Percentiles rank a stretch among this genome's conserved stretches.
These are phyloP conservation scores for Arabidopsis hybrid DNA, from an alignment of 441 rosid genomes.

Conservation along the genomic window DNA sequence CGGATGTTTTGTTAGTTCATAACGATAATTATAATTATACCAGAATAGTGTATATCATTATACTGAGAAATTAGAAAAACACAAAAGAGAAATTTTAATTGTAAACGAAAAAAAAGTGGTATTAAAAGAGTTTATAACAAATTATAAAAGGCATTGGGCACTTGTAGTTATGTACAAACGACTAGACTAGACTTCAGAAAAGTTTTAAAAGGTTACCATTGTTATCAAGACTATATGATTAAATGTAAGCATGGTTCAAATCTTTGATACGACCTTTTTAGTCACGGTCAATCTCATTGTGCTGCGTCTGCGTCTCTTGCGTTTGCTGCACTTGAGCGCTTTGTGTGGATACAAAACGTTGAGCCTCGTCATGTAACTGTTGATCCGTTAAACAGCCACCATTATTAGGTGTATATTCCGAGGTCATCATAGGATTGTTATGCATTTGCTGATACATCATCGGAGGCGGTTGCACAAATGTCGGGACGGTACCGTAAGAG, in stretches of 20 bases:
- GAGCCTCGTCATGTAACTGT: neutral
- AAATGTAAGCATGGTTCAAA: neutral
- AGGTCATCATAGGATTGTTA: neutral
- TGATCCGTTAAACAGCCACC: neutral
- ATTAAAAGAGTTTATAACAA: too few relatives aligned
- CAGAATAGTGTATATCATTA: too few relatives aligned
- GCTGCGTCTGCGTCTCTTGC: neutral
- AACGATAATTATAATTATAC: too few relatives aligned
- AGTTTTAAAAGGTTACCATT: too few relatives aligned
- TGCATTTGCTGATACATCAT: neutral
- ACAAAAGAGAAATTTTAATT: too few relatives aligned
- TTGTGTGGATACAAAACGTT: neutral
- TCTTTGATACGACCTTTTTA: neutral
- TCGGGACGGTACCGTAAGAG: constrained; percentile 55
- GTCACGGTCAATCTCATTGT: neutral
- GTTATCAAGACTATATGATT: neutral
- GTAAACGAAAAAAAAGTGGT: too few relatives aligned
- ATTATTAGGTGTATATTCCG: neutral
- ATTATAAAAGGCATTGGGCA: too few relatives aligned
- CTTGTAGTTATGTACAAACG: neutral
- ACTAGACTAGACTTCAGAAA: too few relatives aligned
- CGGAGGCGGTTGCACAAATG: constrained; percentile 33
- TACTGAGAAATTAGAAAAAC: too few relatives aligned
- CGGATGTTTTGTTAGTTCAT: constrained; percentile 33
- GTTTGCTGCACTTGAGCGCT: neutral